Conservation (phyloP, 257 asterid species). For the Solanum clarkiae region DNA sequence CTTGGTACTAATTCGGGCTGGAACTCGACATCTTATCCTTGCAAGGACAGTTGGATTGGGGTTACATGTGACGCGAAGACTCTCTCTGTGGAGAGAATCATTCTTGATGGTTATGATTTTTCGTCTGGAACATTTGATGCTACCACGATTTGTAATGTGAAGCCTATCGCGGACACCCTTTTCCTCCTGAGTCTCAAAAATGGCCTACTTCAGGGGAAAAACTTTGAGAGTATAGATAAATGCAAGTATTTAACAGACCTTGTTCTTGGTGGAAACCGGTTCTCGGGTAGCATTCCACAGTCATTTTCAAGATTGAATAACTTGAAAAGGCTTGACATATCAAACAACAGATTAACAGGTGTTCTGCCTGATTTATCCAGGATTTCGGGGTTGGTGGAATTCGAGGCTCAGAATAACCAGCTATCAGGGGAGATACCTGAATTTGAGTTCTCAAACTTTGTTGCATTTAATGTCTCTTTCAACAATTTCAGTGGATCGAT, state of each 20-base stretch:
- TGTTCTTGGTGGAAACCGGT: constrained; percentile 22
- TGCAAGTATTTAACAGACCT: constrained; percentile 32
- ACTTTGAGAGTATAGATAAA: constrained; percentile 24
- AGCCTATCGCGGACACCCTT: constrained; percentile 19
- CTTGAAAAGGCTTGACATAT: constrained; percentile 30
- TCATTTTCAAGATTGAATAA: constrained; percentile 22
- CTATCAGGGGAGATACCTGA: constrained; percentile 32
- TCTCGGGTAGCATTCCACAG: constrained; percentile 20
- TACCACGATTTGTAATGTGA: constrained; percentile 20
- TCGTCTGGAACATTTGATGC: constrained; percentile 29
- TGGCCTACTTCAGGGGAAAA: constrained; percentile 18
- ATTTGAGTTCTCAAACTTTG: constrained; percentile 18
- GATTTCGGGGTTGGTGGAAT: constrained; percentile 11
- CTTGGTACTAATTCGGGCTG: constrained; percentile 20
- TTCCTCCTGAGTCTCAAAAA: constrained; percentile 14
- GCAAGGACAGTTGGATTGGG: constrained; percentile 37
- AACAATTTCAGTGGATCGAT: constrained; percentile 36
- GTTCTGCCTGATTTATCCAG: constrained; percentile 24
- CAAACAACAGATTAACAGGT: constrained; percentile 24
- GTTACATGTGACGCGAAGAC: constrained; percentile 18
- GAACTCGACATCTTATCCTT: constrained; percentile 40
- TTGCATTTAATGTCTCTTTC: constrained; percentile 26
- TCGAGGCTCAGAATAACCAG: constrained; percentile 26
- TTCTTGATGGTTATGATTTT: constrained; percentile 22
- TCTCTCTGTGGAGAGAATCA: constrained; percentile 10